Evolutionary conservation across 2,329 filamentous ascomycete species (phyloP).

Genomic region (Xylariales sp.): DNA sequence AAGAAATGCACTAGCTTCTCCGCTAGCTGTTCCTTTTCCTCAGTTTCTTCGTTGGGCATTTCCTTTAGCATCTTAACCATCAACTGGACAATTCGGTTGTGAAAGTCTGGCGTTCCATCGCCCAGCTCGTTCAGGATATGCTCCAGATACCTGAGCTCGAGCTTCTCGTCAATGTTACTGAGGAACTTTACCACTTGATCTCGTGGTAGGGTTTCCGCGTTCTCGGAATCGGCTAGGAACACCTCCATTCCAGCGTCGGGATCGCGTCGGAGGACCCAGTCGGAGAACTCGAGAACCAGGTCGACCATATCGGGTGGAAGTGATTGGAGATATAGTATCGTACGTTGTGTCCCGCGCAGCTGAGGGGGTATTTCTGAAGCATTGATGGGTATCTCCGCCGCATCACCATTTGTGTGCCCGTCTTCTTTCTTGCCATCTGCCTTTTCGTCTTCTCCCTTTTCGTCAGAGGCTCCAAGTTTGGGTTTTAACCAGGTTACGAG

Average conservation of each 20-base stretch:
- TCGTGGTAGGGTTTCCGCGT: slow-evolving; percentile 83
- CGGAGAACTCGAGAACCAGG: slow-evolving; percentile 83
- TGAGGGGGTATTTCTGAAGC: slow-evolving; percentile 20
- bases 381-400: slow-evolving; percentile 22
- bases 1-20: slow-evolving; percentile 71
- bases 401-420: slow-evolving; percentile 20
- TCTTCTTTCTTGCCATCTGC: slow-evolving; percentile 25
- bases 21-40: slow-evolving; percentile 34
- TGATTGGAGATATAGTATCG: slow-evolving; percentile 85
- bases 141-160: slow-evolving; percentile 82
- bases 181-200: slow-evolving; percentile 73
- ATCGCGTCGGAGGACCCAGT: slow-evolving; percentile 76
- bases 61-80: slow-evolving; percentile 53
- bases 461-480: slow-evolving; percentile 9
- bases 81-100: slow-evolving; percentile 76
- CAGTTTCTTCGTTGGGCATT: slow-evolving; percentile 20
- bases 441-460: slow-evolving; percentile 20
- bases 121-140: slow-evolving; percentile 86
- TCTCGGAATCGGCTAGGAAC: slow-evolving; percentile 89
- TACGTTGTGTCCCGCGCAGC: slow-evolving; percentile 77
- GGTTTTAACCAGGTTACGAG: slow-evolving; percentile 14
- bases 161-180: slow-evolving; percentile 58
- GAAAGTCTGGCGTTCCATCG: slow-evolving; percentile 79
- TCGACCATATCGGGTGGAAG: slow-evolving; percentile 84
- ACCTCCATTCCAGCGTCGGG: slow-evolving; percentile 83